phyloP scores from a whole-genome alignment of 805 yeast species.

The Lachancea dasiensis region DNA sequence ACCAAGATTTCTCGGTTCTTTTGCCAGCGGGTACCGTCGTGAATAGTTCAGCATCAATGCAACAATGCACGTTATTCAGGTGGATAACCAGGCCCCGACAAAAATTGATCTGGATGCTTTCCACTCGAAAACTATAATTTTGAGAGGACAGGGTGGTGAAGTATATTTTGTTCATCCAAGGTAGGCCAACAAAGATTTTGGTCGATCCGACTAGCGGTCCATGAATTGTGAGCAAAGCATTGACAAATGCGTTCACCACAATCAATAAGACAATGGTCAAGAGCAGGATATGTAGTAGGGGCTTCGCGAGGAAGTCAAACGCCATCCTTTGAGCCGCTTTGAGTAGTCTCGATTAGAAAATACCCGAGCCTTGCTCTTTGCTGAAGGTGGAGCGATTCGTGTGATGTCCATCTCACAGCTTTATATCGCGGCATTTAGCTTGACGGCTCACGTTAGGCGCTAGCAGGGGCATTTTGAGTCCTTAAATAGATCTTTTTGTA shows the following conservation, averaged over 20 bases:
- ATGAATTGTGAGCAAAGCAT: neutral
- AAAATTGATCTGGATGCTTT: neutral
- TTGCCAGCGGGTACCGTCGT: neutral
- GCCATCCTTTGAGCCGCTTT: no score
- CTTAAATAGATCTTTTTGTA: no score
- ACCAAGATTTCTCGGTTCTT: no score
- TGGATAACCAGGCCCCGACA: neutral
- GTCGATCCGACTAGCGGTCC: neutral
- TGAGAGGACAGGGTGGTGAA: neutral
- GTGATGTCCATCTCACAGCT: no score
- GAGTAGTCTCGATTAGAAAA: no score
- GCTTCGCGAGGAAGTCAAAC: no score
- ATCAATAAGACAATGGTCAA: no score
- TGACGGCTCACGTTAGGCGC: no score
- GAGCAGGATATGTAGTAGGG: no score
- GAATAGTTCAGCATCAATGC: neutral
- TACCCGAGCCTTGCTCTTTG: no score
- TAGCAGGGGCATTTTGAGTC: conserved; percentile 1
- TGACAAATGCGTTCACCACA: neutral
- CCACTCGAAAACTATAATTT: neutral
- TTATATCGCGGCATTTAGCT: no score
- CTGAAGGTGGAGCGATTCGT: no score
- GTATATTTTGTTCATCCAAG: neutral
- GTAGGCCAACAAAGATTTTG: neutral
- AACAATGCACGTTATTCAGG: neutral